These are phyloP conservation scores for Osmozyma mogii DNA, from an alignment of 805 yeast genomes.

Conservation along the genomic window DNA sequence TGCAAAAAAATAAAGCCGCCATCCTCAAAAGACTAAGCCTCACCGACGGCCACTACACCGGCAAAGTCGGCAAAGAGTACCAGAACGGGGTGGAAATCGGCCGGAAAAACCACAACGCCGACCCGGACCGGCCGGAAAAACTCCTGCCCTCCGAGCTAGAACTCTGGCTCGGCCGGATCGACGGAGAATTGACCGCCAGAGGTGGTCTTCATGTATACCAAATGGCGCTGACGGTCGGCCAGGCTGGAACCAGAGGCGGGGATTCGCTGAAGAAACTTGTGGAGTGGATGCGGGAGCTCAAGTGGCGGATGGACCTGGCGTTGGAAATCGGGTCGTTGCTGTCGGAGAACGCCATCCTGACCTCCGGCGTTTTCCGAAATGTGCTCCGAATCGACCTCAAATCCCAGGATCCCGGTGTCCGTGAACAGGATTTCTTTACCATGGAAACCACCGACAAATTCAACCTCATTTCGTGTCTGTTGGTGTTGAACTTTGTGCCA, in stretches of 20 bases:
- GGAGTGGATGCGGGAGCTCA: slow-evolving; percentile 51
- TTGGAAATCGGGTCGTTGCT: slow-evolving; percentile 83
- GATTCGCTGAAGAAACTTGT: slow-evolving; percentile 80
- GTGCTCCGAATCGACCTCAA: slow-evolving; percentile 70
- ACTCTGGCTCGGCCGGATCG: slow-evolving; percentile 43
- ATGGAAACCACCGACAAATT: slow-evolving; percentile 37
- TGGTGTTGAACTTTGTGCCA: slow-evolving; percentile 86
- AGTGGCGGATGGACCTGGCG: slow-evolving; percentile 27
- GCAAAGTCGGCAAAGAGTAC: not conserved
- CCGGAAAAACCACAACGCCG: slow-evolving; percentile 2
- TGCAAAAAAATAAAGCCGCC: slow-evolving; percentile 47
- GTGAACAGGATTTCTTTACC: slow-evolving; percentile 74
- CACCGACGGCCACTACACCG: slow-evolving; percentile 15
- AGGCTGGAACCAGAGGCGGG: slow-evolving; percentile 70
- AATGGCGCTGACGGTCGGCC: slow-evolving; percentile 81
- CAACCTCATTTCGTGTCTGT: slow-evolving; percentile 68
- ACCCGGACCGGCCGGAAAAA: slow-evolving; percentile 3
- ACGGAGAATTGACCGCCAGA: slow-evolving; percentile 48
- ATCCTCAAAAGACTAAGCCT: slow-evolving; percentile 28
- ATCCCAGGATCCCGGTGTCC: slow-evolving; percentile 66
- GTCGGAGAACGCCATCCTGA: slow-evolving; percentile 59
- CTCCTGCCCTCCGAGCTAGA: slow-evolving; percentile 13
- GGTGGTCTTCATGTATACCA: slow-evolving; percentile 84
- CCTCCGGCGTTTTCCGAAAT: slow-evolving; percentile 41
- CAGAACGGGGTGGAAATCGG: not conserved